Percentiles rank a stretch among this genome's conserved stretches.
phyloP scores from a whole-genome alignment of 306 rosid genomes.

The Spatholobus suberectus region DNA sequence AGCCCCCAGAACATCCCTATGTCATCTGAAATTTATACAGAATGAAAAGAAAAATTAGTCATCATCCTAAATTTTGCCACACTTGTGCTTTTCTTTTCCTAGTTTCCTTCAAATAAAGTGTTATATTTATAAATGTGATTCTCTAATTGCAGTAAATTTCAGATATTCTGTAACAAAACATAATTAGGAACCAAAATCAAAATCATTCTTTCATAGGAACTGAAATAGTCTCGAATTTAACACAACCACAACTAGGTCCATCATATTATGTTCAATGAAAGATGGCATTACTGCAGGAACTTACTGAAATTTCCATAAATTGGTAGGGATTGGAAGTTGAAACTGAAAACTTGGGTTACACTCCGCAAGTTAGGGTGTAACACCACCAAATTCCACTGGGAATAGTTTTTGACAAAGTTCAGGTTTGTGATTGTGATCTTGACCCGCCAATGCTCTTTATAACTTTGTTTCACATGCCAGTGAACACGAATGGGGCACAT shows the following conservation, averaged over 20 bases:
- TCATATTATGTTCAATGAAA: not conserved
- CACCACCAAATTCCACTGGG: constrained; percentile 78
- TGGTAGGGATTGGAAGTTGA: constrained; percentile 65
- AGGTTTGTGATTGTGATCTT: constrained; percentile 79
- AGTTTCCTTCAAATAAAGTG: not conserved
- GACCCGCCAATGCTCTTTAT: constrained; percentile 76
- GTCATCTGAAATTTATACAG: constrained; percentile 59
- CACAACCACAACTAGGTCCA: not conserved
- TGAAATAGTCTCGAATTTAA: too few relatives aligned
- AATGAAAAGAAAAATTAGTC: not conserved
- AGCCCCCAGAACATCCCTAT: constrained; percentile 89
- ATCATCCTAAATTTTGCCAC: not conserved
- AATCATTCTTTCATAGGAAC: too few relatives aligned
- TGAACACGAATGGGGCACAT: constrained; percentile 88
- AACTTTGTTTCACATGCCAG: constrained; percentile 86
- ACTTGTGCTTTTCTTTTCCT: not conserved
- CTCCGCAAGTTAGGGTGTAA: constrained; percentile 73
- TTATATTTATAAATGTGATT: too few relatives aligned
- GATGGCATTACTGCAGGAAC: constrained; percentile 37
- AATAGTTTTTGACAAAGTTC: constrained; percentile 71
- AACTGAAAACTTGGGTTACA: constrained; percentile 76
- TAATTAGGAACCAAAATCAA: too few relatives aligned
- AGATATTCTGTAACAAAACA: too few relatives aligned
- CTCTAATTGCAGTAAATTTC: not conserved
- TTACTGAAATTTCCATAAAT: constrained; percentile 66